Percentiles rank a stretch among this genome's conserved stretches.
phyloP scores from a whole-genome alignment of 768 basidiomycete genomes.

The Trametes cinnabarina region DNA sequence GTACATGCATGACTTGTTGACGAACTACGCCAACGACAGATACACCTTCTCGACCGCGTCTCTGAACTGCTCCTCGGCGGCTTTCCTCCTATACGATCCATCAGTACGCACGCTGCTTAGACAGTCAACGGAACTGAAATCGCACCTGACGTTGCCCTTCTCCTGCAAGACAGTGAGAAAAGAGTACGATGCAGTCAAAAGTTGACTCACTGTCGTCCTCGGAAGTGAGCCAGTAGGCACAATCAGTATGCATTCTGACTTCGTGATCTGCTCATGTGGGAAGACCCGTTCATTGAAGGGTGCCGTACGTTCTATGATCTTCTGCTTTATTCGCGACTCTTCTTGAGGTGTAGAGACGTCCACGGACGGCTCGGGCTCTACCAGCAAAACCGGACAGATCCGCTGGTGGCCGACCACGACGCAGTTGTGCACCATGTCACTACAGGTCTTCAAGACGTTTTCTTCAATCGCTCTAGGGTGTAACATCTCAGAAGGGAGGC shows the following conservation, averaged over 20 bases:
- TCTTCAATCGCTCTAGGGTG: slow-evolving; percentile 35
- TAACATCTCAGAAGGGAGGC: no score
- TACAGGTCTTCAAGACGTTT: slow-evolving; percentile 28
- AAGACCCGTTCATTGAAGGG: slow-evolving; percentile 28
- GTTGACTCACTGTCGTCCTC: slow-evolving; percentile 12
- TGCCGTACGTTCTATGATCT: slow-evolving; percentile 25
- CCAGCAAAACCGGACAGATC: slow-evolving; percentile 29
- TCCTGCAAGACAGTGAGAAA: slow-evolving; percentile 2
- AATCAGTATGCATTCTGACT: slow-evolving; percentile 24
- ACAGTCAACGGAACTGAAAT: no score
- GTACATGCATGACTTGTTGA: no score
- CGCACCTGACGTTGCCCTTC: slow-evolving; percentile 18
- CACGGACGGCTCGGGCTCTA: slow-evolving; percentile 24
- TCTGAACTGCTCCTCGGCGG: slow-evolving; percentile 12
- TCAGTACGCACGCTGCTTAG: no score
- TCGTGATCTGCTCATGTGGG: slow-evolving; percentile 30
- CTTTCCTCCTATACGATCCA: slow-evolving; percentile 6
- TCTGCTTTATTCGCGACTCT: slow-evolving; percentile 19
- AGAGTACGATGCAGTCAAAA: no score
- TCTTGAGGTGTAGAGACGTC: not conserved
- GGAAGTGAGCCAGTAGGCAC: slow-evolving; percentile 16
- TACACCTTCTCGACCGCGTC: slow-evolving; percentile 3
- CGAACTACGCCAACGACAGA: not conserved
- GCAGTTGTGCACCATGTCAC: slow-evolving; percentile 31
- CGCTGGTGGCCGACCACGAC: slow-evolving; percentile 35